Evolutionary conservation across 2,329 filamentous ascomycete genomes (phyloP).

Genomic region (Pseudocercospora ulei): DNA sequence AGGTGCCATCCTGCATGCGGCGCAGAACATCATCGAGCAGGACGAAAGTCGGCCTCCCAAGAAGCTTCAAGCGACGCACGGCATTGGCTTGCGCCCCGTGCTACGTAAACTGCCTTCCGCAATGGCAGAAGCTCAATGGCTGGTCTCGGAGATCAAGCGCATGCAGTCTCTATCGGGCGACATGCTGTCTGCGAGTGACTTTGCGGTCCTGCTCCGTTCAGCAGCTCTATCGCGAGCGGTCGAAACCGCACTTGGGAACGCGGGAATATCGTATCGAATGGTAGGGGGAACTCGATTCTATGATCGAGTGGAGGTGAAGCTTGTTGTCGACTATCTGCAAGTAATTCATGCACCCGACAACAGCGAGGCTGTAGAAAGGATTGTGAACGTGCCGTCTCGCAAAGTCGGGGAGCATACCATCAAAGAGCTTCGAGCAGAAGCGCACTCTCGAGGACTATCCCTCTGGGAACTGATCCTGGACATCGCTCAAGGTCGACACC

Average conservation of each 20-base stretch:
- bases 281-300: slow-evolving; percentile 86
- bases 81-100: slow-evolving; percentile 67
- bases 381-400: slow-evolving; percentile 75
- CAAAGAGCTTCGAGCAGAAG: slow-evolving; percentile 64
- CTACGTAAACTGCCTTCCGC: slow-evolving; percentile 63
- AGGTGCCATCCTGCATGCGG: slow-evolving; percentile 67
- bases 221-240: slow-evolving; percentile 75
- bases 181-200: slow-evolving; percentile 64
- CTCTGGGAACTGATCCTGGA: slow-evolving; percentile 67
- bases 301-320: slow-evolving; percentile 79
- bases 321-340: slow-evolving; percentile 76
- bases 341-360: slow-evolving; percentile 76
- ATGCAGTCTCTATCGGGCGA: slow-evolving; percentile 59
- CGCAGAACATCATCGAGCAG: slow-evolving; percentile 81
- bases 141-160: slow-evolving; percentile 72
- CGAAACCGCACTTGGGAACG: slow-evolving; percentile 68
- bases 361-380: slow-evolving; percentile 71
- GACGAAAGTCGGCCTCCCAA: slow-evolving; percentile 74
- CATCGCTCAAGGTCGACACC: slow-evolving; percentile 45
- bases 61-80: slow-evolving; percentile 67
- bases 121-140: slow-evolving; percentile 72
- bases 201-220: slow-evolving; percentile 79
- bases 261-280: slow-evolving; percentile 82
- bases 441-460: slow-evolving; percentile 57
- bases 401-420: slow-evolving; percentile 72